A percentile compares a stretch with the other conserved stretches of the same genome.
These are phyloP conservation scores for Histomonas meleagridis DNA, from an alignment of 208 protist genomes.

Conservation along the genomic window DNA sequence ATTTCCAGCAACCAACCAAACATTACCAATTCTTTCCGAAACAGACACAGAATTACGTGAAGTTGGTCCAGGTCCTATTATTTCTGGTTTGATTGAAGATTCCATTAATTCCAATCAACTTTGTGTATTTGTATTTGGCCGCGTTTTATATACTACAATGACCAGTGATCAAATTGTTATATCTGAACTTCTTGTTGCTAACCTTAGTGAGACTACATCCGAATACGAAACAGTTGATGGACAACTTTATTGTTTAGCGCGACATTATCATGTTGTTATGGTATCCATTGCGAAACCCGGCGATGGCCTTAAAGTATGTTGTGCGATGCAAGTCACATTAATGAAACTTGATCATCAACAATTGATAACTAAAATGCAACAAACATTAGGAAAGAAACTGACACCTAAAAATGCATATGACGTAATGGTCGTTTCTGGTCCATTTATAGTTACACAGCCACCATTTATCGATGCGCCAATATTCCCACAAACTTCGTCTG, in stretches of 20 bases:
- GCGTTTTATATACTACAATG: background rate
- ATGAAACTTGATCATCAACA: background rate
- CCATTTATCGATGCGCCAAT: background rate
- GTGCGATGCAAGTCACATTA: background rate
- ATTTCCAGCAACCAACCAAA: background rate
- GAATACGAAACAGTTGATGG: background rate
- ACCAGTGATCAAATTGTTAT: background rate
- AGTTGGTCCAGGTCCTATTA: background rate
- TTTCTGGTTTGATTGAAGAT: background rate
- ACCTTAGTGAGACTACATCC: background rate
- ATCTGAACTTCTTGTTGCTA: background rate
- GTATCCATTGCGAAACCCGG: background rate
- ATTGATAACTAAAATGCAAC: constrained; percentile 6
- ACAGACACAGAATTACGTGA: background rate
- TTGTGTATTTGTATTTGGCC: background rate
- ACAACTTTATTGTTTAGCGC: background rate
- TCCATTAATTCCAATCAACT: background rate
- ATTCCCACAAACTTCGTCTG: background rate
- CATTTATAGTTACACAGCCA: constrained; percentile 1
- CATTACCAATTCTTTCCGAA: background rate
- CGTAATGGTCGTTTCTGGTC: background rate
- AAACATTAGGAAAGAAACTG: background rate
- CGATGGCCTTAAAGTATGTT: background rate
- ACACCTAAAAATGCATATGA: background rate
- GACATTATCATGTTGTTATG: background rate